These are phyloP conservation scores for Entomortierella parvispora DNA, from an alignment of 192 early-diverging fungal genomes.

Conservation along the genomic window DNA sequence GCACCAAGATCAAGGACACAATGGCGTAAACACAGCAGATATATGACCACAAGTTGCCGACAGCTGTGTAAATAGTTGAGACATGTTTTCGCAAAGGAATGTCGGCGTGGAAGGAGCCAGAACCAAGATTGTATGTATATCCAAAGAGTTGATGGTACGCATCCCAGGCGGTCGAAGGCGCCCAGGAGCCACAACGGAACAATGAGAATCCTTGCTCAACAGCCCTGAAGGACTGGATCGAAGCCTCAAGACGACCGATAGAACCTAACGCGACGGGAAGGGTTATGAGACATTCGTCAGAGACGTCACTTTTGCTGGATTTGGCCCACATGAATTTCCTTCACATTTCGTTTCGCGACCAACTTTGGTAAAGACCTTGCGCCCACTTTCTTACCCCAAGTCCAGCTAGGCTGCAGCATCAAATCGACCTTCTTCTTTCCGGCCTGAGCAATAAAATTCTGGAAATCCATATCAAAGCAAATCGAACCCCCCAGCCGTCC, in stretches of 20 bases:
- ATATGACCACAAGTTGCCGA: slow-evolving; percentile 33
- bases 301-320: too few species aligned
- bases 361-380: neutral
- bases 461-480: slow-evolving; percentile 61
- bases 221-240: slow-evolving; percentile 50
- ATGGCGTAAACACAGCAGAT: slow-evolving; percentile 33
- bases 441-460: slow-evolving; percentile 52
- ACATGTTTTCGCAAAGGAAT: slow-evolving; percentile 40
- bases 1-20: slow-evolving; percentile 11
- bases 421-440: slow-evolving; percentile 54
- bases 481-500: slow-evolving; percentile 54
- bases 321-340: too few species aligned
- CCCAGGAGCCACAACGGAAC: slow-evolving; percentile 55
- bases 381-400: slow-evolving; percentile 53
- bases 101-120: slow-evolving; percentile 36
- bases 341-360: too few species aligned
- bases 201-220: slow-evolving; percentile 58
- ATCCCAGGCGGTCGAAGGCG: slow-evolving; percentile 54
- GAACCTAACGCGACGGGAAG: slow-evolving; percentile 32
- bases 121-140: slow-evolving; percentile 36
- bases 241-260: slow-evolving; percentile 50
- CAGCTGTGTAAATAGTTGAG: slow-evolving; percentile 25
- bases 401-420: slow-evolving; percentile 59
- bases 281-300: too few species aligned
- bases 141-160: slow-evolving; percentile 45